Evolutionary conservation across 2,329 filamentous ascomycete genomes (phyloP).

Genomic region (Epichloe amarillans): DNA sequence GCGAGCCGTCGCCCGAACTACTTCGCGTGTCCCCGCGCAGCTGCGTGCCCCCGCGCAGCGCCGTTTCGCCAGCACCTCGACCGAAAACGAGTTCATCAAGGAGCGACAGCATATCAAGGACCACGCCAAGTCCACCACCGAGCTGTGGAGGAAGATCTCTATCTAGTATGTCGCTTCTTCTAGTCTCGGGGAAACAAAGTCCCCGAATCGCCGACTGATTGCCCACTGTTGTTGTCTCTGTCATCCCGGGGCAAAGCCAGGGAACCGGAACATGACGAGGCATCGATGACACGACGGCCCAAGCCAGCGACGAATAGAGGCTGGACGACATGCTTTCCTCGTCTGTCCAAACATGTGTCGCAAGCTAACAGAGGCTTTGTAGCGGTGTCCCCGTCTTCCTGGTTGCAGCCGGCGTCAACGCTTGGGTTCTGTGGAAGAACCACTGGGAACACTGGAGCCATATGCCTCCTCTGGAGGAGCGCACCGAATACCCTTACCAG

Average conservation of each 20-base stretch:
- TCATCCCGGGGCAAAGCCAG: background rate
- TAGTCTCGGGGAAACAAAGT: background rate
- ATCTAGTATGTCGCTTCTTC: conserved; percentile 60
- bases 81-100: conserved; percentile 86
- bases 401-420: conserved; percentile 62
- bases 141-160: conserved; percentile 90
- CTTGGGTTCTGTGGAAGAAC: conserved; percentile 82
- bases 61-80: conserved; percentile 56
- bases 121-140: conserved; percentile 74
- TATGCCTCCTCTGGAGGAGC: conserved; percentile 77
- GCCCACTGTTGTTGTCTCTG: background rate
- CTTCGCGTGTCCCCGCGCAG: conserved; percentile 50
- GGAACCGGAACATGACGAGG: background rate
- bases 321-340: background rate
- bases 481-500: conserved; percentile 88
- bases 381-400: conserved; percentile 67
- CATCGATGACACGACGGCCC: background rate
- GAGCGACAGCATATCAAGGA: conserved; percentile 85
- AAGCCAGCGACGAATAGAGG: background rate
- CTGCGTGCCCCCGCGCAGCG: conserved; percentile 50
- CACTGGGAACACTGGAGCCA: conserved; percentile 96
- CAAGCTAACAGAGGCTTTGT: conserved; percentile 8
- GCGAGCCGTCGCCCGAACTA: conserved; percentile 46
- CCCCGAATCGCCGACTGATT: background rate
- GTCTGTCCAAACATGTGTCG: background rate